Evolutionary conservation across 2,329 filamentous ascomycete genomes (phyloP).

Genomic region (Aspergillus nomiae): DNA sequence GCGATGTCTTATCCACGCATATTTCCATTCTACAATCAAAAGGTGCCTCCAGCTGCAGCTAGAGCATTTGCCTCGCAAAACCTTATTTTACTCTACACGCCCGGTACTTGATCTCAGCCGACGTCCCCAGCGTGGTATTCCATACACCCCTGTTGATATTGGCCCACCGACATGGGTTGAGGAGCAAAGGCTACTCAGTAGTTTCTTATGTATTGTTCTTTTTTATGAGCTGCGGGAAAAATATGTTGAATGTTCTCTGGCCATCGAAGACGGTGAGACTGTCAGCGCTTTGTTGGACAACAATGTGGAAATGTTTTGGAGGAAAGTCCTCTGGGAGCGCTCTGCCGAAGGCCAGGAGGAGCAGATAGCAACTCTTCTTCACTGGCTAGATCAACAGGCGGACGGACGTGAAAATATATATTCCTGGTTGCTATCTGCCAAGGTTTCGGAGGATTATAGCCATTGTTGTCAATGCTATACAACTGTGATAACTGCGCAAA

Average conservation of each 20-base stretch:
- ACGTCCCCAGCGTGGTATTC: conserved; percentile 9
- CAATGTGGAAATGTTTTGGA: conserved; percentile 9
- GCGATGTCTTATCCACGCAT: conserved; percentile 6
- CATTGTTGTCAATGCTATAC: conserved; percentile 6
- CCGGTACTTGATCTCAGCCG: background rate
- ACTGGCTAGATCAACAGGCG: conserved; percentile 8
- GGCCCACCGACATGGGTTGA: conserved; percentile 7
- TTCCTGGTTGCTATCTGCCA: conserved; percentile 6
- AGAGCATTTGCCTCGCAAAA: conserved; percentile 4
- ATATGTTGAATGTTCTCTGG: background rate
- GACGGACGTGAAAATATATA: conserved; percentile 2
- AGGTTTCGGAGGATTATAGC: background rate
- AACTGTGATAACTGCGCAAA: background rate
- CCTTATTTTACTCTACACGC: background rate
- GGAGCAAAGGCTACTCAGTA: conserved; percentile 8
- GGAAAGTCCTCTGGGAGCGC: background rate
- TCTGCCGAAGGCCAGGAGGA: background rate
- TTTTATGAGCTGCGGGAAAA: conserved; percentile 7
- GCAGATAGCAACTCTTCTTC: conserved; percentile 7
- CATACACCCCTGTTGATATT: conserved; percentile 10
- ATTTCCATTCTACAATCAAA: conserved; percentile 8
- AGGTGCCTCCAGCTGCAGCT: conserved; percentile 4
- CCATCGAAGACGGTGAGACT: background rate
- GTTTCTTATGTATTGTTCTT: conserved; percentile 9
- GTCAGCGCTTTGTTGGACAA: background rate